Evolutionary conservation across 1,139 yeast species (phyloP), one percentile per base, ranked within the genome.

Genomic region (Geotrichum australiense): DNA sequence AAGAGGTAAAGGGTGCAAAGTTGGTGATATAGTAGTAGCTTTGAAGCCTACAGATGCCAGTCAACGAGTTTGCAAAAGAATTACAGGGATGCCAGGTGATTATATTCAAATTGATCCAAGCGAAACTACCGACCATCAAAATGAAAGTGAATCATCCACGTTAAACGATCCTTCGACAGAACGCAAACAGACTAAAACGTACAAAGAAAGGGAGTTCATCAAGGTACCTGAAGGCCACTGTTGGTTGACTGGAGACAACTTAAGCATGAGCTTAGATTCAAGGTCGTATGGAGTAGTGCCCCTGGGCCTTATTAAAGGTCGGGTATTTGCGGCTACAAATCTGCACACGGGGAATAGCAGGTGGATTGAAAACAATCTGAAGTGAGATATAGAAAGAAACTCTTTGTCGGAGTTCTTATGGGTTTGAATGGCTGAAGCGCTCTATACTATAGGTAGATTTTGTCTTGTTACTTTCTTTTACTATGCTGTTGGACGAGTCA

Each of bases 51-150:
- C 94, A 2, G 93, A 84, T 51, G 94, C 95, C 0, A 70, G 71
- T 16, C 87, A 80, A 54, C 67, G 94, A 44, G 94, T 91, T 2
- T 91, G 97, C 57, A 91, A 91, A 58, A 69, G 98, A 46, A 80
- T 91, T 29, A 80, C 95, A 0, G 98, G 97, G 0, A 82, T 89
- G 95, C 94, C 96, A 0, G 97, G 97, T 0, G 97, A 89, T 63
- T 58, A 78, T 12, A 74, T 89, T 2, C 62, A 82, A 47, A 70
- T 86, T 2, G 96, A 89, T 58, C 96, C 96, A 7, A 48, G 56
- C 2, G n/a, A n/a, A n/a, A 47, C 46, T 2, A 52, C 53, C 2
- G 49, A 51, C 16, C 31, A 28, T 28, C 76, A 22, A 32, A 23
- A 14, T 33, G 18, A 26, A 19, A 18, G 35, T 65, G 50, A 50